Evolutionary conservation across 345 rosid genomes (phyloP).

Genomic region (Arabidopsis suecica): DNA sequence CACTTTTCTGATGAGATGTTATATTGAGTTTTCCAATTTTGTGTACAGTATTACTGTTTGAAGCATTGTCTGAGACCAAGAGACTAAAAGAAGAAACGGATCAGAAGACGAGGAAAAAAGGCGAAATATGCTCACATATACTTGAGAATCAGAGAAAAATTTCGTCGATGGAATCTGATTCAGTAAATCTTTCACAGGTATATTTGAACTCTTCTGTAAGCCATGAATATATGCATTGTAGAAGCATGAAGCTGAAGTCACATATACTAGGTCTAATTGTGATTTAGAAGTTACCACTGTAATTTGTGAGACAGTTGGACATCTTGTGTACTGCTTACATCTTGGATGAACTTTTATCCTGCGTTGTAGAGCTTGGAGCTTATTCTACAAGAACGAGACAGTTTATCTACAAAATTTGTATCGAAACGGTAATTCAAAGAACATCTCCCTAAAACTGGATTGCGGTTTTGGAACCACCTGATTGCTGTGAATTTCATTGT

Average conservation of each 20-base stretch:
- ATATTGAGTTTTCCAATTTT: not conserved
- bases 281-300: not conserved
- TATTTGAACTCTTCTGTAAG: conserved; percentile 1
- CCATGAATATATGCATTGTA: not conserved
- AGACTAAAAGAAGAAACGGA: conserved; percentile 60
- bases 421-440: conserved; percentile 60
- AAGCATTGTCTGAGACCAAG: conserved; percentile 59
- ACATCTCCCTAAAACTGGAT: conserved; percentile 27
- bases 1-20: not conserved
- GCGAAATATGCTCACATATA: conserved; percentile 61
- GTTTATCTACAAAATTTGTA: conserved; percentile 53
- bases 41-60: conserved; percentile 20
- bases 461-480: conserved; percentile 10
- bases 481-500: conserved; percentile 1
- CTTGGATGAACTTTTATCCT: not conserved
- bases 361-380: conserved; percentile 63
- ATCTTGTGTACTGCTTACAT: not conserved
- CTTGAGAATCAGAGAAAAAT: conserved; percentile 62
- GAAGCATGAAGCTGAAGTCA: not conserved
- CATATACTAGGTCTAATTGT: too few relatives aligned
- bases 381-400: conserved; percentile 62
- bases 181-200: conserved; percentile 68
- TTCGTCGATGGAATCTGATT: conserved; percentile 62
- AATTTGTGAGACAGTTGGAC: not conserved
- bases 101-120: conserved; percentile 58